phyloP scores from a whole-genome alignment of 306 rosid genomes.

The Dalbergia cultrata region DNA sequence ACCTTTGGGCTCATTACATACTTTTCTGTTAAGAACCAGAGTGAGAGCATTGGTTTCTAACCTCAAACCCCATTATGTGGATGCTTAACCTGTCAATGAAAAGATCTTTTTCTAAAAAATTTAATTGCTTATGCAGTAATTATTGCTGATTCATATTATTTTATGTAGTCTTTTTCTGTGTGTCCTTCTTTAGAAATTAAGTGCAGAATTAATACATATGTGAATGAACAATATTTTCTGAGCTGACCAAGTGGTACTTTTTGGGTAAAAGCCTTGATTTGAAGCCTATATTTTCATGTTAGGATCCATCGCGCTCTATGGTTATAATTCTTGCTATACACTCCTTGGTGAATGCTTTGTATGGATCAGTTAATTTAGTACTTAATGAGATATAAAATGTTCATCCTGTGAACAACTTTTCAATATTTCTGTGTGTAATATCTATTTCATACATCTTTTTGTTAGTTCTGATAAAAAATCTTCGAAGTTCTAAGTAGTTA shows the following conservation, averaged over 20 bases:
- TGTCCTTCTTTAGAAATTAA: conserved; percentile 4
- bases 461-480: not conserved
- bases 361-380: not conserved
- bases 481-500: not conserved
- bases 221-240: not conserved
- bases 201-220: not conserved
- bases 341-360: not conserved
- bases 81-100: not conserved
- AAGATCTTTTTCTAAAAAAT: not conserved
- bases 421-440: not conserved
- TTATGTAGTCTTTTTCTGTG: not conserved
- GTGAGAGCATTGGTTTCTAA: no score
- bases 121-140: not conserved
- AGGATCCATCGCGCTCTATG: not conserved
- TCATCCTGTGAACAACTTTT: not conserved
- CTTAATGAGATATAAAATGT: not conserved
- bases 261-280: not conserved
- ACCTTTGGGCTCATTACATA: no score
- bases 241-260: not conserved
- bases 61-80: not conserved
- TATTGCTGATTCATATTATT: not conserved
- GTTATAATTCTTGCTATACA: not conserved
- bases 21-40: no score
- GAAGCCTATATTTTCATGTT: not conserved
- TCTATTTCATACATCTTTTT: not conserved